Conservation (phyloP, 2,329 filamentous ascomycete species). For the Lasiodiplodia theobromae region DNA sequence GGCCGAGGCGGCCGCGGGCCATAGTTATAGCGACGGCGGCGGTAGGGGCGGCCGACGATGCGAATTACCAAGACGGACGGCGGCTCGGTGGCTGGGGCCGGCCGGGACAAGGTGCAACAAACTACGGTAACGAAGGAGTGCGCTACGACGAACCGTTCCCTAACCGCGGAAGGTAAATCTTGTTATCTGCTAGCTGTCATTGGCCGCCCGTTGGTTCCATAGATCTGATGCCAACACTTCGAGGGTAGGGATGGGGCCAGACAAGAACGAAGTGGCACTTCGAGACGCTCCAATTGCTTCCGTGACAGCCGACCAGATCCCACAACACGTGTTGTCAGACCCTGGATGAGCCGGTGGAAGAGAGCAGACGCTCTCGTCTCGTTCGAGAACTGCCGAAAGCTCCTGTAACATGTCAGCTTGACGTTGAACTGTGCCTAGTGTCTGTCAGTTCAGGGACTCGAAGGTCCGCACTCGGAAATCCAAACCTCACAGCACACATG, state of each 20-base stretch:
- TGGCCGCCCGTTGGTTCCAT: neutral
- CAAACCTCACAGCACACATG: neutral
- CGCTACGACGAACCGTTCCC: slow-evolving; percentile 1
- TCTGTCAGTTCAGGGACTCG: too few species aligned
- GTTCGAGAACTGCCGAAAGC: slow-evolving; percentile 2
- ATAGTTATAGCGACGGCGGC: neutral
- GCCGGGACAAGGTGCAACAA: neutral
- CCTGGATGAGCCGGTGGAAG: neutral
- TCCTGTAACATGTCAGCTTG: slow-evolving; percentile 1
- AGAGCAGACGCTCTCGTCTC: neutral
- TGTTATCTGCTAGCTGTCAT: slow-evolving; percentile 13
- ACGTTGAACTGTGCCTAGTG: neutral
- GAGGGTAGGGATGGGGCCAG: neutral
- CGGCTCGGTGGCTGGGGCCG: neutral
- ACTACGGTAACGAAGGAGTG: neutral
- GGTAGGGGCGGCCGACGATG: neutral
- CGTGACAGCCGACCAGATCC: neutral
- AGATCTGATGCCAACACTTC: neutral
- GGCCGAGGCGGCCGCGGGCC: too few species aligned
- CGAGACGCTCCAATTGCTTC: neutral
- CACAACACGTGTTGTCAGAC: slow-evolving; percentile 8
- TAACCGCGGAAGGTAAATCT: neutral
- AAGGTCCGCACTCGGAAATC: neutral
- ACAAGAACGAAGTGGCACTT: neutral
- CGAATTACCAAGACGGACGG: neutral